Evolutionary conservation across 192 early-diverging fungal species (phyloP), one percentile per base, ranked within the genome.

Genomic region (Pilaira anomala): DNA sequence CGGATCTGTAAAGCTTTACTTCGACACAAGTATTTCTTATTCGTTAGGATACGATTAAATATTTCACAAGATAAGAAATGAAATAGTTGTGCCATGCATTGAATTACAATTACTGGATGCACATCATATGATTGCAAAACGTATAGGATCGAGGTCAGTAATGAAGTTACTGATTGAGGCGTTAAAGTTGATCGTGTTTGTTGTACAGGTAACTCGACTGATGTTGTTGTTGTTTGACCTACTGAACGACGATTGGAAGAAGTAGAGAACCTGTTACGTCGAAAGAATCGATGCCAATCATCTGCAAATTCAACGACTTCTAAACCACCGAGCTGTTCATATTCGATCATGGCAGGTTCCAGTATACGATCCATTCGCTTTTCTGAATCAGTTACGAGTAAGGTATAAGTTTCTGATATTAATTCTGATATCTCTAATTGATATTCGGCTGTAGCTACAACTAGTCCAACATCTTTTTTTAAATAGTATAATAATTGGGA

Each of bases 31-130:
- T 86, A 80, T 55, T 91, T 87, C 30, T 84, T 86, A 42, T 83
- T 85, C 0, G 82, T 82, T 64, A 98, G 75, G 67, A 98, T 88
- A 13, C 83, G 83, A 75, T 98, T 98, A 68, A 98, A 94, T 36
- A 91, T 65, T 70, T 88, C 88, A 52, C 83, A 80, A 28, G 86
- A 83, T 25, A 94, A 69, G 63, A 83, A 88, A 77, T 92, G 85
- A 65, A 94, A 84, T 22, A 93, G 58, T 73, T 96, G 92, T 22
- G 82, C 76, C 45, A 93, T 66, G 33, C 87, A 73, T 51, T 91
- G 86, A 69, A 86, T 80, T 29, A 85, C 74, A 54, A 96, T 87
- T 14, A 73, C 71, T 3, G 86, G 86, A 73, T 95, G 95, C 19
- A 91, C 78, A 72, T 87, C 81, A 62, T 89, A 88, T 7, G 83